These are phyloP conservation scores for Striga hermonthica DNA, from an alignment of 305 asterid species.

Conservation along the genomic window DNA sequence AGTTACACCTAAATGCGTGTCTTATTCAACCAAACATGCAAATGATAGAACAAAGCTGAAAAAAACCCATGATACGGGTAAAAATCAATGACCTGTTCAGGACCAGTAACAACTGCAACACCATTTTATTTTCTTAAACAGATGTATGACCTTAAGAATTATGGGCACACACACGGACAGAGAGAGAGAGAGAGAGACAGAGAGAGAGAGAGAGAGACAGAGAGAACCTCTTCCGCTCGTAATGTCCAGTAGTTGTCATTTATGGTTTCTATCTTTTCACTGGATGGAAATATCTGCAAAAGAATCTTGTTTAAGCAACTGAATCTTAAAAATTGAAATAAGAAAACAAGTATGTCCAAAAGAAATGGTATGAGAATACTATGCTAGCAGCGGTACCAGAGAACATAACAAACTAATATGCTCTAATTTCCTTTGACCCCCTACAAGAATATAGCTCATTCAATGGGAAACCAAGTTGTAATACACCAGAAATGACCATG, in stretches of 20 bases:
- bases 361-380: conserved; percentile 13
- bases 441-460: background rate
- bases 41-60: conserved; percentile 24
- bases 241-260: conserved; percentile 68
- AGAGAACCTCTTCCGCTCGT: conserved; percentile 73
- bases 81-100: no score
- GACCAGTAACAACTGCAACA: background rate
- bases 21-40: conserved; percentile 13
- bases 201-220: conserved; percentile 36
- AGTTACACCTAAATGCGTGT: background rate
- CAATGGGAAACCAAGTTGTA: conserved; percentile 18
- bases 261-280: conserved; percentile 65
- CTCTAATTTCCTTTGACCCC: conserved; percentile 17
- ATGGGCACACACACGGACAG: conserved; percentile 15
- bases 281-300: conserved; percentile 64
- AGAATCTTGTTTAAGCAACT: conserved; percentile 26
- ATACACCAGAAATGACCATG: conserved; percentile 14
- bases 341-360: conserved; percentile 16
- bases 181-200: conserved; percentile 37
- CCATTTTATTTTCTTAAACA: background rate
- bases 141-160: background rate
- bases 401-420: conserved; percentile 19
- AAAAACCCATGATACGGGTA: background rate
- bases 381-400: conserved; percentile 22
- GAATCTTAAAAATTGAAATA: background rate